phyloP scores from a whole-genome alignment of 345 rosid species.

The Bruguiera parviflora region DNA sequence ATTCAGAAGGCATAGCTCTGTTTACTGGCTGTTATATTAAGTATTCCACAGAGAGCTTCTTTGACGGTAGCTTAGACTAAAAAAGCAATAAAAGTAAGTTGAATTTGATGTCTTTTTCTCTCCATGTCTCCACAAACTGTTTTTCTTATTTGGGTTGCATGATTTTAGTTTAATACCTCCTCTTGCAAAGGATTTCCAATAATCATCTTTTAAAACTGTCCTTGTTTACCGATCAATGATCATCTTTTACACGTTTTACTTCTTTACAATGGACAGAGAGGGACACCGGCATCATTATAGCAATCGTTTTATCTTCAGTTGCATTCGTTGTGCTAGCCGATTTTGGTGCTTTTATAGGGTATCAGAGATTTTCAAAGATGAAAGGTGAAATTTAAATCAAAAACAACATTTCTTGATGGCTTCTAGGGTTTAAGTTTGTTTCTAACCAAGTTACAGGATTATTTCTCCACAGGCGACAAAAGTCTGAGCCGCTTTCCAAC shows the following conservation, averaged over 20 bases:
- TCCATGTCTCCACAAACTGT: background rate
- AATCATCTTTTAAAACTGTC: background rate
- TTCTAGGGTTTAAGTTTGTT: background rate
- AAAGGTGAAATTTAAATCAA: slow-evolving; percentile 17
- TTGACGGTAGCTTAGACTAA: slow-evolving; percentile 3
- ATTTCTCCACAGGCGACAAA: slow-evolving; percentile 12
- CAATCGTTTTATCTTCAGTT: slow-evolving; percentile 12
- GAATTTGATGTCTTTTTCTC: background rate
- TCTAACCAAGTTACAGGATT: background rate
- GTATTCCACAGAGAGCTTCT: slow-evolving; percentile 52
- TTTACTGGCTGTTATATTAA: slow-evolving; percentile 62
- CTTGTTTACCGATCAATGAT: background rate
- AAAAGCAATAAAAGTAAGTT: slow-evolving; percentile 1
- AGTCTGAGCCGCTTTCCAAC: slow-evolving; percentile 9
- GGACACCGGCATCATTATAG: background rate
- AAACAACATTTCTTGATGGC: background rate
- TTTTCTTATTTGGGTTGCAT: background rate
- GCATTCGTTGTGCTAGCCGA: slow-evolving; percentile 29
- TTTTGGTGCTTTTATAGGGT: slow-evolving; percentile 46
- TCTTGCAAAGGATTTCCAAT: too few relatives aligned
- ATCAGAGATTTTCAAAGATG: slow-evolving; percentile 35
- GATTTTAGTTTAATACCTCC: background rate
- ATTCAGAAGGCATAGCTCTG: slow-evolving; percentile 46
- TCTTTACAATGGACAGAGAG: slow-evolving; percentile 13
- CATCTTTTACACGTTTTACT: background rate